Base-by-base conservation (phyloP, 495 filamentous ascomycete species). In the Talaromyces ruber region DNA sequence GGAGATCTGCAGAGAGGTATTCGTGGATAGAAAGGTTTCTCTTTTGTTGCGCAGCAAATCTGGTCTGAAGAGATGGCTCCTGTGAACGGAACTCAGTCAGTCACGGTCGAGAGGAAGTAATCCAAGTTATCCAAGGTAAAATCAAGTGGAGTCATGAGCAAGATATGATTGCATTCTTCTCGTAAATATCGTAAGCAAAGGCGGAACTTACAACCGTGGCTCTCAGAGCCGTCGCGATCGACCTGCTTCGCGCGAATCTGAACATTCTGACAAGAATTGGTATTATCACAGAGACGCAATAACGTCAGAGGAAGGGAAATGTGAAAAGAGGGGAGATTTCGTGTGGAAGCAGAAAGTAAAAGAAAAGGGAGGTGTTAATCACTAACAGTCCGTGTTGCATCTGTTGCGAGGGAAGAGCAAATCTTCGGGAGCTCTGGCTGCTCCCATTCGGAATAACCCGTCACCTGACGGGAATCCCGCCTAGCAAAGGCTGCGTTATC, bases 21-120 rank as follows among this genome's bases (percentile, higher is more conserved):
- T 98, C 94, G 81, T 98, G 94, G 67, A 98, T 96, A 64, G 91
- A 93, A 66, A 98, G 85, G 65, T 88, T 87, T 74, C 94, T 86
- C 79, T 86, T 87, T 76, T 96, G 93, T 71, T 87, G 85, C 68
- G 78, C 68, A 64, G 77, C 73, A 14, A 76, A 59, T 59, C 81
- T 71, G 65, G 73, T 79, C 66, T 75, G 79, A 51, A 81, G 63
- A 61, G 81, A 77, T 7, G 78, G 71, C 61, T 79, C 72, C 81
- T 86, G 64, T 32, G 53, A 29, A 68, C 11, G 22, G 1, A 59
- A 22, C 39, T 6, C 24, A 47, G 34, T 43, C 57, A 59, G 30
- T 14, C 12, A 59, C 22, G 21, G 18, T 53, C 50, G 22, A 14
- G 8, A 53, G 50, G 24, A 14, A 51, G 47, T 21, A 2, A 18